These are phyloP conservation scores for Salvia miltiorrhiza DNA, from an alignment of 257 asterid species.

Conservation along the genomic window DNA sequence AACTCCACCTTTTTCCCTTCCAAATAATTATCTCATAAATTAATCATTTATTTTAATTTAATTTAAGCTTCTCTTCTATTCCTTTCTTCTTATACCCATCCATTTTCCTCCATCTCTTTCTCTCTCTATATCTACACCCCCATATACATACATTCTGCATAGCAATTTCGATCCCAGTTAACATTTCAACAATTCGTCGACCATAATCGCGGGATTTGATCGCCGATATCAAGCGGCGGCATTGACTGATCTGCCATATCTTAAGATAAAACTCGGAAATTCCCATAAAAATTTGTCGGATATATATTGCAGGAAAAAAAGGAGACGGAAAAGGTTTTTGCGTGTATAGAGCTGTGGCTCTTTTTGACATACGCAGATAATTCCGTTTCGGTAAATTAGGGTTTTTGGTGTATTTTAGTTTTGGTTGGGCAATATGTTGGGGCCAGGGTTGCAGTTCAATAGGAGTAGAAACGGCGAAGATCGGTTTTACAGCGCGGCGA, in stretches of 20 bases:
- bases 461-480: slow-evolving; percentile 79
- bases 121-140: slow-evolving; percentile 17
- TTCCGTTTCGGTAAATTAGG: slow-evolving; percentile 27
- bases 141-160: slow-evolving; percentile 13
- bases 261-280: slow-evolving; percentile 8
- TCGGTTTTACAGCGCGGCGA: slow-evolving; percentile 76
- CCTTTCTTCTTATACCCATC: slow-evolving; percentile 28
- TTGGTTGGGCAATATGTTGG: slow-evolving; percentile 53
- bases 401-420: slow-evolving; percentile 25
- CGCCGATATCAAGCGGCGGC: slow-evolving; percentile 5
- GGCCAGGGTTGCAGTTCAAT: slow-evolving; percentile 83
- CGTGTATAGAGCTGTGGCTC: slow-evolving; percentile 22
- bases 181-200: slow-evolving; percentile 29
- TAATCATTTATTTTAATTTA: slow-evolving; percentile 13
- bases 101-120: slow-evolving; percentile 13
- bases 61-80: neutral
- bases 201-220: slow-evolving; percentile 13
- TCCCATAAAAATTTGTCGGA: neutral
- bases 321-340: slow-evolving; percentile 8
- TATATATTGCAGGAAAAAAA: neutral
- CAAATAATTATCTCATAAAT: slow-evolving; percentile 5
- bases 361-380: slow-evolving; percentile 5
- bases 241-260: slow-evolving; percentile 23
- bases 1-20: neutral
- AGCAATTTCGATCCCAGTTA: slow-evolving; percentile 14